Percentiles rank a stretch among this genome's conserved stretches.
phyloP scores from a whole-genome alignment of 495 filamentous ascomycete species.

The Aspergillus asperescens region DNA sequence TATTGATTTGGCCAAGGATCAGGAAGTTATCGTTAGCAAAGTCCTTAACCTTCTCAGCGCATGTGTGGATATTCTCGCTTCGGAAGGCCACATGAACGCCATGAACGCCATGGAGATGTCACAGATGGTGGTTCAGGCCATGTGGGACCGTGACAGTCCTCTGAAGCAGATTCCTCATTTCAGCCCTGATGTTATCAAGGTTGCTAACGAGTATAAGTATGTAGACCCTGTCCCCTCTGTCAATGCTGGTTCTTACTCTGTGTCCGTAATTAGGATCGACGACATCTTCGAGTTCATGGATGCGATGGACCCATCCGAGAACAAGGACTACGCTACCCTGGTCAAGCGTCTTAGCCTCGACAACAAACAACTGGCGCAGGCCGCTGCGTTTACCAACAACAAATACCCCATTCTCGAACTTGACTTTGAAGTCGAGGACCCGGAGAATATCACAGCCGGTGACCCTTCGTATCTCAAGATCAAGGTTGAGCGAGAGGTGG shows the following conservation, averaged over 20 bases:
- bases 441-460: constrained; percentile 71
- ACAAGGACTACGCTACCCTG: constrained; percentile 66
- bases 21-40: constrained; percentile 80
- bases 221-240: constrained; percentile 25
- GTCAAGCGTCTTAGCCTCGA: constrained; percentile 73
- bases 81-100: constrained; percentile 92
- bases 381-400: constrained; percentile 92
- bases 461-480: constrained; percentile 79
- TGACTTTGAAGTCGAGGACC: constrained; percentile 78
- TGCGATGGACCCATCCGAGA: constrained; percentile 91
- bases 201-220: constrained; percentile 72
- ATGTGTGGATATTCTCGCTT: constrained; percentile 90
- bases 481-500: constrained; percentile 78
- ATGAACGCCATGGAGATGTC: constrained; percentile 99
- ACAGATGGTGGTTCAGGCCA: constrained; percentile 97
- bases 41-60: constrained; percentile 85
- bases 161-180: constrained; percentile 98
- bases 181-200: constrained; percentile 73
- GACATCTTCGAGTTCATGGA: constrained; percentile 99
- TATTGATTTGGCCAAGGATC: constrained; percentile 94
- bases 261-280: constrained; percentile 51
- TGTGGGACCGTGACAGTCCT: constrained; percentile 97
- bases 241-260: constrained; percentile 34
- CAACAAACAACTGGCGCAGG: constrained; percentile 76
- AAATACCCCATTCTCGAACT: constrained; percentile 94